Conservation (phyloP, 768 basidiomycete genomes). For the Termitomyces sp. region DNA sequence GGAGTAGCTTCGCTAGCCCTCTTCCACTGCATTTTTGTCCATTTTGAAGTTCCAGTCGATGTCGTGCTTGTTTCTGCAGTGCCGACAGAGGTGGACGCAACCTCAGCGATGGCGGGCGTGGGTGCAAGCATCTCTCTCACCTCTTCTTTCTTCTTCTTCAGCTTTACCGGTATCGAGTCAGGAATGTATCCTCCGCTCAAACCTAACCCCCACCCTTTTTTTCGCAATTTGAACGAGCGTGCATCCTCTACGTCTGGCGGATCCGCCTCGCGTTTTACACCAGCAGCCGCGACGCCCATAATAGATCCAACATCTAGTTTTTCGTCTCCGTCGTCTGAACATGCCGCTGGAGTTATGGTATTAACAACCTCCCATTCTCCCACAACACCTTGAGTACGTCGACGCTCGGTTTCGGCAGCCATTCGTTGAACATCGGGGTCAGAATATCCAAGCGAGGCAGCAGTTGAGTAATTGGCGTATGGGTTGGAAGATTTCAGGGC, state of each 20-base stretch:
- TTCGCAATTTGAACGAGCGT: conserved; percentile 63
- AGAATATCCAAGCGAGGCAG: conserved; percentile 72
- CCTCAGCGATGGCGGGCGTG: background rate
- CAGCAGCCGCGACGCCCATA: conserved; percentile 12
- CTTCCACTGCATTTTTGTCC: conserved; percentile 33
- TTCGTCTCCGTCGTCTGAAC: conserved; percentile 10
- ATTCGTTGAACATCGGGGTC: conserved; percentile 73
- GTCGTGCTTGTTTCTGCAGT: conserved; percentile 2
- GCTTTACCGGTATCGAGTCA: conserved; percentile 58
- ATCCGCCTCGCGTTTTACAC: conserved; percentile 34
- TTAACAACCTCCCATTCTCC: conserved; percentile 76
- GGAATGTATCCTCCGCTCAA: conserved; percentile 84
- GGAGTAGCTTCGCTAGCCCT: conserved; percentile 10
- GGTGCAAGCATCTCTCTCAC: conserved; percentile 11
- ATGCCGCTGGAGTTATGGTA: conserved; percentile 19
- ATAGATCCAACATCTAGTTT: conserved; percentile 8
- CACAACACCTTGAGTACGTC: conserved; percentile 60
- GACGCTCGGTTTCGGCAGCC: conserved; percentile 54
- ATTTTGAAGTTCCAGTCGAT: conserved; percentile 22
- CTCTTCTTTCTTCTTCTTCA: conserved; percentile 57
- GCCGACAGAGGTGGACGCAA: conserved; percentile 2
- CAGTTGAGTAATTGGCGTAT: conserved; percentile 85
- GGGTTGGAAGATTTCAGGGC: conserved; percentile 52
- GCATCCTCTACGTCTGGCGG: conserved; percentile 46
- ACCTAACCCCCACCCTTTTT: conserved; percentile 53